Conservation (phyloP, 2,329 filamentous ascomycete species). For the Teratosphaeria nubilosa region DNA sequence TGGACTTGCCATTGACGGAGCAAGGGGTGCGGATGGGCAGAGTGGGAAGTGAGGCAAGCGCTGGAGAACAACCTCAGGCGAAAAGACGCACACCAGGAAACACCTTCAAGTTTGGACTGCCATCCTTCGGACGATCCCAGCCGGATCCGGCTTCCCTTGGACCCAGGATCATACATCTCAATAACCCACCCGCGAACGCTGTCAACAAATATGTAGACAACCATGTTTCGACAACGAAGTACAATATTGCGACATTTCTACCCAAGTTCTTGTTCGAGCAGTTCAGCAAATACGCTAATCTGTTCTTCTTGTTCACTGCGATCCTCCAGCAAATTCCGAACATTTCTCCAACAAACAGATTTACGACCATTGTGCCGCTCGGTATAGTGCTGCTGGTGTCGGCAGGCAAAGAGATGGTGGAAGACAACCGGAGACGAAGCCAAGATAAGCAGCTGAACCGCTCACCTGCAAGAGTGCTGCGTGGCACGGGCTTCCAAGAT, state of each 20-base stretch:
- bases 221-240: slow-evolving; percentile 94
- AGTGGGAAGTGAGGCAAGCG: slow-evolving; percentile 3
- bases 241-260: slow-evolving; percentile 84
- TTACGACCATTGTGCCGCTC: slow-evolving; percentile 93
- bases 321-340: slow-evolving; percentile 89
- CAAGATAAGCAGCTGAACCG: slow-evolving; percentile 82
- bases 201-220: slow-evolving; percentile 90
- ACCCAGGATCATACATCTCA: slow-evolving; percentile 85
- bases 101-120: slow-evolving; percentile 86
- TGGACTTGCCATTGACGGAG: slow-evolving; percentile 93
- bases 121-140: slow-evolving; percentile 54
- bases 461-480: slow-evolving; percentile 72
- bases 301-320: slow-evolving; percentile 98
- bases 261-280: slow-evolving; percentile 97
- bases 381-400: slow-evolving; percentile 87
- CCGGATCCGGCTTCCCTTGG: slow-evolving; percentile 84
- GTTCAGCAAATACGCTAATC: slow-evolving; percentile 97
- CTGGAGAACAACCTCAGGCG: slow-evolving; percentile 5
- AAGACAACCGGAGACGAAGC: slow-evolving; percentile 81
- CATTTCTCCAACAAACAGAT: slow-evolving; percentile 88
- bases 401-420: slow-evolving; percentile 84
- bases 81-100: slow-evolving; percentile 53
- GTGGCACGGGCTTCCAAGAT: slow-evolving; percentile 73
- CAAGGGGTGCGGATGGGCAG: slow-evolving; percentile 37
- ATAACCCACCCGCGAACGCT: slow-evolving; percentile 88